These are phyloP conservation scores for Agroathelia rolfsii DNA, from an alignment of 1,284 basidiomycete genomes.

Conservation along the genomic window DNA sequence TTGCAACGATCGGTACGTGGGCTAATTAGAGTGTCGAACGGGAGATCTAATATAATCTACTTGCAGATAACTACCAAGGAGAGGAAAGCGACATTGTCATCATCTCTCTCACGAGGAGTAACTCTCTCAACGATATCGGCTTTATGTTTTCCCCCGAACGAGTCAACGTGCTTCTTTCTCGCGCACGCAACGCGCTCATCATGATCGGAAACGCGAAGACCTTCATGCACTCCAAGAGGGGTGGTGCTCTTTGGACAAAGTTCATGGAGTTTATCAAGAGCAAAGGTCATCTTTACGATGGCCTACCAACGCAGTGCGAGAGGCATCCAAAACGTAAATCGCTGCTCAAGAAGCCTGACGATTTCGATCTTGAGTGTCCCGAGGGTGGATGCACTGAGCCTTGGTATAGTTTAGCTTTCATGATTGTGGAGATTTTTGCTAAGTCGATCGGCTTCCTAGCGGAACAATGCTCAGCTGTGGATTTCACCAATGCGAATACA, in stretches of 20 bases:
- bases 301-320: conserved; percentile 48
- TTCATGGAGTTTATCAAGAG: conserved; percentile 34
- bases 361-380: conserved; percentile 44
- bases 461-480: conserved; percentile 35
- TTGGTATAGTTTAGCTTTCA: conserved; percentile 29
- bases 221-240: conserved; percentile 42
- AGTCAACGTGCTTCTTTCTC: conserved; percentile 57
- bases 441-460: conserved; percentile 19
- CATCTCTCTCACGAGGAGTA: conserved; percentile 50
- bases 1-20: conserved; percentile 50
- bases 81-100: conserved; percentile 62
- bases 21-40: conserved; percentile 1
- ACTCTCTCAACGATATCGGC: conserved; percentile 42
- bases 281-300: conserved; percentile 40
- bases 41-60: conserved; percentile 5
- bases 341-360: conserved; percentile 25
- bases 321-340: conserved; percentile 34
- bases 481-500: conserved; percentile 39
- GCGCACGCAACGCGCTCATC: conserved; percentile 50
- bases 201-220: conserved; percentile 55
- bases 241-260: conserved; percentile 36
- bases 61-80: conserved; percentile 54
- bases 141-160: conserved; percentile 60
- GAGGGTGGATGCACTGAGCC: conserved; percentile 51
- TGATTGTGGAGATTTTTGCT: neutral